These are phyloP conservation scores for Gnaphalium uliginosum DNA, from an alignment of 129 eudicot species.

Conservation along the genomic window DNA sequence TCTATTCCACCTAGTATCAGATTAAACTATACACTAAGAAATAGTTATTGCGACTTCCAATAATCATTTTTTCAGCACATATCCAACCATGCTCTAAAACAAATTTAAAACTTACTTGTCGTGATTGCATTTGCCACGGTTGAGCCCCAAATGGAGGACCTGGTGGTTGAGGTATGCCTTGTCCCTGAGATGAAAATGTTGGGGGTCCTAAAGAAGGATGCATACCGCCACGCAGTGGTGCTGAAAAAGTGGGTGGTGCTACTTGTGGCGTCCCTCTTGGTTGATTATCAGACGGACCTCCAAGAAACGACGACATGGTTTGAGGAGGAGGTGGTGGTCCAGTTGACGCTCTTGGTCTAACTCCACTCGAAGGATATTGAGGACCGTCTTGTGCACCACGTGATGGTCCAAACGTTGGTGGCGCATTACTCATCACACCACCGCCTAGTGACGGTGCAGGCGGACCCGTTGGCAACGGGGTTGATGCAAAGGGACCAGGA, in stretches of 20 bases:
- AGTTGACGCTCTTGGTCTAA: constrained; percentile 39
- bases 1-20: background rate
- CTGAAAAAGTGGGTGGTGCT: constrained; percentile 53
- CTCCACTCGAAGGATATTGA: constrained; percentile 47
- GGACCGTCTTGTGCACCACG: constrained; percentile 53
- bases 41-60: background rate
- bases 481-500: constrained; percentile 44
- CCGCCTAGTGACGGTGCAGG: constrained; percentile 26
- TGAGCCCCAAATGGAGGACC: constrained; percentile 64
- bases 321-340: constrained; percentile 50
- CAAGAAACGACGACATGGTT: constrained; percentile 44
- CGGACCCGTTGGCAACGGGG: constrained; percentile 41
- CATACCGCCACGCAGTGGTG: constrained; percentile 35
- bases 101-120: constrained; percentile 44
- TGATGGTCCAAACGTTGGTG: constrained; percentile 39
- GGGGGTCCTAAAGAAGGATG: constrained; percentile 36
- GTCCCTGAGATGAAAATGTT: constrained; percentile 45
- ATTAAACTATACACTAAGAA: background rate
- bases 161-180: constrained; percentile 42
- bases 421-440: constrained; percentile 61
- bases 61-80: background rate
- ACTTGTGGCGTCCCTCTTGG: constrained; percentile 46
- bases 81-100: constrained; percentile 2
- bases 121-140: constrained; percentile 69
- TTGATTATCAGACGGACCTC: constrained; percentile 48